These are phyloP conservation scores for Phoma herbarum DNA, from an alignment of 2,329 filamentous ascomycete species.

Conservation along the genomic window DNA sequence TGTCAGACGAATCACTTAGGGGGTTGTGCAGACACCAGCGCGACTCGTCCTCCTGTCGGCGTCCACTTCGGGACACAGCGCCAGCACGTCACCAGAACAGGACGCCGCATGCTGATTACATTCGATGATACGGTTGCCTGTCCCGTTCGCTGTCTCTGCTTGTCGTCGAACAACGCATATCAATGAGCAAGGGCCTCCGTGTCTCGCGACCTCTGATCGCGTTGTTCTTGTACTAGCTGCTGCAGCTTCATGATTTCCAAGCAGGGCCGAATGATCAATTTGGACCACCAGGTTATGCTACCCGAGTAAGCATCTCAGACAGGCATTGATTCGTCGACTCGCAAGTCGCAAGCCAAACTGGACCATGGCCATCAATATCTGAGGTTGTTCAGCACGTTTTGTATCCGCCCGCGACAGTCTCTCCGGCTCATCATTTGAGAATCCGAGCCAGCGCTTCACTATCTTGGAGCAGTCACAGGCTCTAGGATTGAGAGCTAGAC, in stretches of 20 bases:
- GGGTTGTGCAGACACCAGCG: background rate
- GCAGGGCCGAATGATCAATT: background rate
- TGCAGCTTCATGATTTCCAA: constrained; percentile 1
- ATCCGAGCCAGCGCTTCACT: background rate
- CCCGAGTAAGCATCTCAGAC: background rate
- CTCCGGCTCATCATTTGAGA: background rate
- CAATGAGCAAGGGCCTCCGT: background rate
- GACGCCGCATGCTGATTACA: background rate
- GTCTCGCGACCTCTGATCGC: background rate
- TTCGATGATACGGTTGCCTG: constrained; percentile 2
- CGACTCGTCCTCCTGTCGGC: background rate
- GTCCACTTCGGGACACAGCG: background rate
- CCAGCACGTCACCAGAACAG: background rate
- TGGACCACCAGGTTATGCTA: background rate
- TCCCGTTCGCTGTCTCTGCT: background rate
- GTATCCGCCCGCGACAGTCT: background rate
- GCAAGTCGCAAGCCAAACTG: background rate
- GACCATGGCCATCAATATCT: background rate
- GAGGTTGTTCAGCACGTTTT: background rate
- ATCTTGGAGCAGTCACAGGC: background rate
- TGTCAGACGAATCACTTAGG: background rate
- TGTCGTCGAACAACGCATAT: background rate
- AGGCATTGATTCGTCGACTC: background rate
- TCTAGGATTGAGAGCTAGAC: background rate
- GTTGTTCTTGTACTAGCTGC: background rate